A percentile compares a stretch with the other conserved stretches of the same genome.
Evolutionary conservation across 768 basidiomycete species (phyloP).

Genomic region (Psilocybe cubensis): DNA sequence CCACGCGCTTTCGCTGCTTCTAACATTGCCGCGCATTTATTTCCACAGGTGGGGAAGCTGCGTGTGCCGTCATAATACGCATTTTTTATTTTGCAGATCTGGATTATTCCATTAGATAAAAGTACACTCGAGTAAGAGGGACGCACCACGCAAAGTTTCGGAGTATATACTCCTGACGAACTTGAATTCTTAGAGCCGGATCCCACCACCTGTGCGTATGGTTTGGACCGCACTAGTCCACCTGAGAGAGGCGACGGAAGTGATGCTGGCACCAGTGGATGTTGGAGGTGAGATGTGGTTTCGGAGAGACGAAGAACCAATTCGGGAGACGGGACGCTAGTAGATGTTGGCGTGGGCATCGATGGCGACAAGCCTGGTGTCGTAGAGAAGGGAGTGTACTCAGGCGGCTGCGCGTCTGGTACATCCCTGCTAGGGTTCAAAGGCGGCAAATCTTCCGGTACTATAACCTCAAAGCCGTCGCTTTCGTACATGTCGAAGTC

Average conservation of each 20-base stretch:
- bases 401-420: not conserved
- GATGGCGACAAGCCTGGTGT: no score
- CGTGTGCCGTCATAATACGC: not conserved
- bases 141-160: constrained; percentile 8
- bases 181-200: not conserved
- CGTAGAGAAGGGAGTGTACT: not conserved
- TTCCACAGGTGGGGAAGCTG: not conserved
- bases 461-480: not conserved
- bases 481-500: not conserved
- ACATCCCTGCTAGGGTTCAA: not conserved
- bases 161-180: not conserved
- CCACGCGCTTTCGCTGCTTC: not conserved
- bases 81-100: constrained; percentile 11
- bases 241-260: not conserved
- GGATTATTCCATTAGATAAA: not conserved
- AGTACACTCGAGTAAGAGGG: not conserved
- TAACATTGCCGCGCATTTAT: not conserved
- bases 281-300: not conserved
- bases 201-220: not conserved
- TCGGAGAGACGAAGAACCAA: not conserved
- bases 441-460: not conserved
- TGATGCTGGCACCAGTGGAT: not conserved
- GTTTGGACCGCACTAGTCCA: not conserved
- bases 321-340: not conserved
- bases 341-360: not conserved